Base-by-base conservation (phyloP, 139 green algal genomes). In the Edaphochlamys debaryana region DNA sequence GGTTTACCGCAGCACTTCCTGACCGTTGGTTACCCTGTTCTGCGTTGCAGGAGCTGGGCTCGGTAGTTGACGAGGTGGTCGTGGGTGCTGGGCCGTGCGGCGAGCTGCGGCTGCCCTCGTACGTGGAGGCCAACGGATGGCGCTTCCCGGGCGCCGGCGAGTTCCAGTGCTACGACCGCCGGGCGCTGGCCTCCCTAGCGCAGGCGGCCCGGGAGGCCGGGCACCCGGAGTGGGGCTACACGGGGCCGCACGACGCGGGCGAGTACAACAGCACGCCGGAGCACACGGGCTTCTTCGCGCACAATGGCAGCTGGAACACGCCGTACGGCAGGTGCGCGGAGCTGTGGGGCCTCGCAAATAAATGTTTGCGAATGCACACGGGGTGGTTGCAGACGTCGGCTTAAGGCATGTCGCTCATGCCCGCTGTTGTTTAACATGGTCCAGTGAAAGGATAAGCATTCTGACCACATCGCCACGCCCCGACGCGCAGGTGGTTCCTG, bases 61-160 rank as follows among this genome's bases (percentile, higher is more conserved):
- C 68, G 0, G 45, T 95, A 13, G 93, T 98, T 5, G 88, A 95
- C 56, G 96, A 98, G 86, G 87, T 98, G 48, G 92, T 97, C 27
- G 73, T 98, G 19, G 96, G 92, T 1, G 38, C 81, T 42, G 92
- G 92, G 23, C 92, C 92, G 8, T 94, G 91, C 71, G 92, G 92
- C 4, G 92, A 95, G 88, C 85, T 97, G 84, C 86, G 93, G 64
- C 89, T 92, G 82, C 93, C 93, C 8, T 93, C 94, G 11, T 97
- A 97, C 80, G 73, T 90, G 0, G 95, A 97, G 79, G 85, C 87
- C 27, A 93, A 96, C 76, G 94, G 94, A 38, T 98, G 95, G 95
- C 86, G 92, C 48, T 98, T 98, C 66, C 95, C 95, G 15, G 94
- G 94, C 23, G 79, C 86, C 29, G 95, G 95, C 23, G 96, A 98